A percentile compares a stretch with the other conserved stretches of the same genome.
phyloP scores from a whole-genome alignment of 192 early-diverging fungal genomes.

The Backusella parvicylindrica region DNA sequence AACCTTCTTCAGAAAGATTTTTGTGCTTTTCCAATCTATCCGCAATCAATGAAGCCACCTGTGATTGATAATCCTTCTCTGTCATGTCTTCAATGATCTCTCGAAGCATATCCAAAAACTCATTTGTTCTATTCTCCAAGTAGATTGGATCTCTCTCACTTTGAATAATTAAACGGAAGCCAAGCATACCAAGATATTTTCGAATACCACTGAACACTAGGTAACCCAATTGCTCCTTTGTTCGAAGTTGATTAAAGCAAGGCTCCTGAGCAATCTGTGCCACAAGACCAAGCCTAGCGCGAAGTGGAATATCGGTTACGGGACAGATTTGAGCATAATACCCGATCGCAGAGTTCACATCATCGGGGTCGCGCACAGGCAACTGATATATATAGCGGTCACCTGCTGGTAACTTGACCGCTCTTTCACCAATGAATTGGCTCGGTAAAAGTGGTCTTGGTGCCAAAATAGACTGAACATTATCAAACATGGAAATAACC shows the following conservation, averaged over 20 bases:
- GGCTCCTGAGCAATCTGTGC: constrained; percentile 81
- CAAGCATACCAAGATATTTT: constrained; percentile 54
- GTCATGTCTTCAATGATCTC: constrained; percentile 53
- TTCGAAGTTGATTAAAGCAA: constrained; percentile 86
- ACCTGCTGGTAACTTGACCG: constrained; percentile 34
- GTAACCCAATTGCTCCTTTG: constrained; percentile 79
- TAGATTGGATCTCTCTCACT: constrained; percentile 76
- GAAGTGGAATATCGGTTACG: constrained; percentile 43
- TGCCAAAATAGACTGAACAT: constrained; percentile 48
- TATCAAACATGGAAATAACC: constrained; percentile 50
- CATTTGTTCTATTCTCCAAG: constrained; percentile 69
- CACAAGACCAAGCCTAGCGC: constrained; percentile 58
- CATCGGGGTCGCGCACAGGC: constrained; percentile 56
- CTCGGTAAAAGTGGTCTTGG: constrained; percentile 50
- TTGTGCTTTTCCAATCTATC: constrained; percentile 71
- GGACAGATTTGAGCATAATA: constrained; percentile 69
- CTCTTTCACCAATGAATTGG: constrained; percentile 35
- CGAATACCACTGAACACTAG: constrained; percentile 51
- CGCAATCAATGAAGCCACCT: constrained; percentile 61
- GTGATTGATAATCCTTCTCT: constrained; percentile 59
- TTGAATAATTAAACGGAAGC: constrained; percentile 76
- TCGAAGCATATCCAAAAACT: constrained; percentile 53
- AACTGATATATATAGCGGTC: constrained; percentile 31
- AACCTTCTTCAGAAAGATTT: constrained; percentile 69
- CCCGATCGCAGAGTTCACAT: constrained; percentile 85